Evolutionary conservation across 306 rosid species (phyloP), one percentile per base, ranked within the genome.

Genomic region (Quillaja saponaria): DNA sequence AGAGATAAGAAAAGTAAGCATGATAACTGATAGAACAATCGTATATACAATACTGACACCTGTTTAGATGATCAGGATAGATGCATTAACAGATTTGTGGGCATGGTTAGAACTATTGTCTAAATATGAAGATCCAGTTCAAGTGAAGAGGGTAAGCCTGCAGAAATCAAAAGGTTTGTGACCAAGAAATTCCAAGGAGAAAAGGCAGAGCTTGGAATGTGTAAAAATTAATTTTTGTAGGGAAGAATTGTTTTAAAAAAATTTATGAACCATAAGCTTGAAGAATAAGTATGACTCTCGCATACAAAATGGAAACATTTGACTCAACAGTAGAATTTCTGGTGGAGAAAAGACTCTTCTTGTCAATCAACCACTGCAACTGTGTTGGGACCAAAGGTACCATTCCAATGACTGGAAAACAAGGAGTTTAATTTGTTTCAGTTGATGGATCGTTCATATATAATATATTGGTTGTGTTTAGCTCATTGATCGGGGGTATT

Each of bases 371-470:
- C 34, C 15, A 6, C 5, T 12, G 67, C 33, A 6, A 7, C 46
- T 33, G 10, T 47, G 33, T 8, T 19, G 68, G 37, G 46, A 18
- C 21, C 13, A 14, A 50, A 49, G 68, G 19, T 21, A 35, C 47
- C 49, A 63, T 63, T 37, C 48, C 56, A 31, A 34, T 13, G 56
- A 48, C 17, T 34, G 46, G 67, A 11, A 4, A 63, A 45, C 41
- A 17, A 63, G 10, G 4, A 10, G 8, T 4, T 4, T 19, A 17
- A 34, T 62, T 48, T 34, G 34, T 45, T 16, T 33, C 25, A 61
- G 6, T 13, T n/a, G 15, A 45, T 6, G 49, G 21, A 45, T 15
- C 25, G 35, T 6, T 58, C 13, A n/a, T 45, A 9, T 47, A 55
- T 13, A 18, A 48, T 48, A 6, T 38, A 49, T 13, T 13, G 38